Conservation (phyloP, 2,329 filamentous ascomycete species). For the Karstenula rhodostoma region DNA sequence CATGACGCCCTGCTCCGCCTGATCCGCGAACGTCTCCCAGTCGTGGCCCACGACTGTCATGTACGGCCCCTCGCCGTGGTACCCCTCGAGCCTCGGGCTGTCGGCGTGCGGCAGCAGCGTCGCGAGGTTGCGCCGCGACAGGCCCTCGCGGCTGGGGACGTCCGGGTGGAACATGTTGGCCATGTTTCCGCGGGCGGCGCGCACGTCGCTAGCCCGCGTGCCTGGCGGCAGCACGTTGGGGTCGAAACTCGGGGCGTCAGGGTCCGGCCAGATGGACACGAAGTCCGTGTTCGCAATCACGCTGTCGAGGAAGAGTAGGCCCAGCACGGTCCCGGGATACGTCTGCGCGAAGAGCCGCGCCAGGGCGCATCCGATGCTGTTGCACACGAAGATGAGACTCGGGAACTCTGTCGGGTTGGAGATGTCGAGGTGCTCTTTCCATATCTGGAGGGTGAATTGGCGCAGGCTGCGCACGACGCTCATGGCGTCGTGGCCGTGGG, state of each 20-base stretch:
- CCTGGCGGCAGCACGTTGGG: slow-evolving; percentile 50
- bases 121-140: slow-evolving; percentile 58
- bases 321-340: slow-evolving; percentile 57
- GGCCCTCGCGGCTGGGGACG: slow-evolving; percentile 59
- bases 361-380: slow-evolving; percentile 63
- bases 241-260: slow-evolving; percentile 59
- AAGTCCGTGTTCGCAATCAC: slow-evolving; percentile 67
- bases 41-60: slow-evolving; percentile 64
- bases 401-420: slow-evolving; percentile 45
- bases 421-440: slow-evolving; percentile 40
- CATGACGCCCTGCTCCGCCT: slow-evolving; percentile 47
- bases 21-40: slow-evolving; percentile 60
- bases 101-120: slow-evolving; percentile 56
- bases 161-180: slow-evolving; percentile 58
- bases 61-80: slow-evolving; percentile 48
- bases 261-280: slow-evolving; percentile 64
- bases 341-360: slow-evolving; percentile 60
- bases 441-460: slow-evolving; percentile 54
- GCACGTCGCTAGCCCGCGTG: slow-evolving; percentile 46
- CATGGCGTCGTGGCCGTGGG: slow-evolving; percentile 59
- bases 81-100: slow-evolving; percentile 52
- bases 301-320: slow-evolving; percentile 63
- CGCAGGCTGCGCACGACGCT: slow-evolving; percentile 56
- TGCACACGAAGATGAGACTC: slow-evolving; percentile 57
- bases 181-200: slow-evolving; percentile 48